Evolutionary conservation across 2,329 filamentous ascomycete genomes (phyloP).

Genomic region (Hymenoscyphus repandus): DNA sequence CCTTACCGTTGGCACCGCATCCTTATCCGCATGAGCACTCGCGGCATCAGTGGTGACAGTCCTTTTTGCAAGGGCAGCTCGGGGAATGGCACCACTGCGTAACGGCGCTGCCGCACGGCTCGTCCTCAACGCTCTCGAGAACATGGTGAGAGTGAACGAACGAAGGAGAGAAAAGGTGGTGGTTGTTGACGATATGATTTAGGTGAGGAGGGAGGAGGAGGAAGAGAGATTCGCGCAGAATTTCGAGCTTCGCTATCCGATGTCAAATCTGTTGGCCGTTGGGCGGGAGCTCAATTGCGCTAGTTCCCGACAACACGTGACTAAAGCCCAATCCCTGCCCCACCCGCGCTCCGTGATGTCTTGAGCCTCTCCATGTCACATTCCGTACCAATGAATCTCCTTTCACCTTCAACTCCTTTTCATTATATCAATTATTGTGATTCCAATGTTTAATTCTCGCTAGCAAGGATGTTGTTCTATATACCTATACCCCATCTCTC

Average conservation of each 20-base stretch:
- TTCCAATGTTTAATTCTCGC: too few species aligned
- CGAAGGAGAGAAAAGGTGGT: not conserved
- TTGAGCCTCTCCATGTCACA: too few species aligned
- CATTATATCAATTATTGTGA: too few species aligned
- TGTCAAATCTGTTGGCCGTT: too few species aligned
- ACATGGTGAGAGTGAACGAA: constrained; percentile 45
- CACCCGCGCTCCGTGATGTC: too few species aligned
- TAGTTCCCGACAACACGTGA: too few species aligned
- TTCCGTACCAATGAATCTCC: too few species aligned
- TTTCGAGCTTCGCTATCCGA: constrained; percentile 4
- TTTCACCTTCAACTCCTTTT: too few species aligned
- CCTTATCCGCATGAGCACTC: constrained; percentile 80
- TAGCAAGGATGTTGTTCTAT: too few species aligned
- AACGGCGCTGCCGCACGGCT: constrained; percentile 53
- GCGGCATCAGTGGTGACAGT: constrained; percentile 94
- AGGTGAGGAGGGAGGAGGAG: not conserved
- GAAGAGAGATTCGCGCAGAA: not conserved
- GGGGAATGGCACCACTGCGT: constrained; percentile 32
- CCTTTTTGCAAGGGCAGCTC: constrained; percentile 43
- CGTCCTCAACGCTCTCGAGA: constrained; percentile 64
- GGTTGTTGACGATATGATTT: not conserved
- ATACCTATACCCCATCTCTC: too few species aligned
- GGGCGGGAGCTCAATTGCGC: too few species aligned
- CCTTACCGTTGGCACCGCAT: constrained; percentile 60
- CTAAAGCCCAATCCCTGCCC: too few species aligned